Evolutionary conservation across 2,329 filamentous ascomycete species (phyloP).

Genomic region (Hymenoscyphus fraxineus): DNA sequence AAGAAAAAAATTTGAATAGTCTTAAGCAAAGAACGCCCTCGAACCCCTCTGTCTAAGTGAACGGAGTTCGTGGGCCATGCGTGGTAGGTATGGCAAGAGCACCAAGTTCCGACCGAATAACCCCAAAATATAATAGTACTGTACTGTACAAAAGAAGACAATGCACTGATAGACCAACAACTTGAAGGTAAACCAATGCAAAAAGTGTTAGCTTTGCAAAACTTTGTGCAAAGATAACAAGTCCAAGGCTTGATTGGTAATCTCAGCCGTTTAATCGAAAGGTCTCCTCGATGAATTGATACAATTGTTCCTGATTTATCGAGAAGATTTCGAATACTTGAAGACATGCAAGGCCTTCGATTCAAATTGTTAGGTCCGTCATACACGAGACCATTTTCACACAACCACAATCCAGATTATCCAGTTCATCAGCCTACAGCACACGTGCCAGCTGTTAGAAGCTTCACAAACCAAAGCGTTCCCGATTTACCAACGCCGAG

Average conservation of each 20-base stretch:
- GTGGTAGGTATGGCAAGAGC: not conserved
- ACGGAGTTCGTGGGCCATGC: not conserved
- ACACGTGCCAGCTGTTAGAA: not conserved
- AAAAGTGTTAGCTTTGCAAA: not conserved
- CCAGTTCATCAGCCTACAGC: not conserved
- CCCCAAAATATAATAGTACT: slow-evolving; percentile 1
- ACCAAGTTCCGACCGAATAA: not conserved
- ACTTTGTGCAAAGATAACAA: not conserved
- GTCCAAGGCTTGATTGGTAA: not conserved
- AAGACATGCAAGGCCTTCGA: too few relatives aligned
- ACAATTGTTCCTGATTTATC: not conserved
- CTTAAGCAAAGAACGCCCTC: slow-evolving; percentile 10
- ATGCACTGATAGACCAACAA: slow-evolving; percentile 24
- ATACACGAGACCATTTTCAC: not conserved
- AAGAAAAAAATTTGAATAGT: slow-evolving; percentile 5
- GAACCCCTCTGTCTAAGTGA: slow-evolving; percentile 9
- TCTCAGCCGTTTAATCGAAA: too few relatives aligned
- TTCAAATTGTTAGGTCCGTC: too few relatives aligned
- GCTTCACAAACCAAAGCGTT: not conserved
- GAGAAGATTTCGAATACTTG: not conserved
- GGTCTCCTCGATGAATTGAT: too few relatives aligned
- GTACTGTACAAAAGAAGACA: slow-evolving; percentile 10
- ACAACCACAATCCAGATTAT: not conserved
- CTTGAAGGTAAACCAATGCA: slow-evolving; percentile 24
- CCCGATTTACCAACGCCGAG: not conserved